Evolutionary conservation across 805 yeast genomes (phyloP).

Genomic region (Jamesozyma gamospora): DNA sequence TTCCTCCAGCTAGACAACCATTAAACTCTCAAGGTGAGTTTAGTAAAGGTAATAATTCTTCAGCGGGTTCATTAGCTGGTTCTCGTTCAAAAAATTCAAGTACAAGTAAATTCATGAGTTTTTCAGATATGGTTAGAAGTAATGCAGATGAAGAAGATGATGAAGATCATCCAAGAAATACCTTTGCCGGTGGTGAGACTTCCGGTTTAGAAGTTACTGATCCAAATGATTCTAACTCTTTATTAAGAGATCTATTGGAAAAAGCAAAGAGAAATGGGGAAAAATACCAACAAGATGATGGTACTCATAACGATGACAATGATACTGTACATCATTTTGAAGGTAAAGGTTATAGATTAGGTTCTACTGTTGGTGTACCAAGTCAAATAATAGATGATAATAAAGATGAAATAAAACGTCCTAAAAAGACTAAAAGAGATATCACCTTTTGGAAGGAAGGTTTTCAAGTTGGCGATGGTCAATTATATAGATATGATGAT

Average conservation of each 20-base stretch:
- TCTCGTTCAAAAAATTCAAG: not conserved
- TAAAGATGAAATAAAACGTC: slow-evolving; percentile 24
- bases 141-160: slow-evolving; percentile 34
- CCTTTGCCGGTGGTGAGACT: slow-evolving; percentile 60
- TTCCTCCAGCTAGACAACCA: not conserved
- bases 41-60: not conserved
- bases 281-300: slow-evolving; percentile 29
- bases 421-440: slow-evolving; percentile 55
- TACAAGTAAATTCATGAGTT: slow-evolving; percentile 30
- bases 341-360: slow-evolving; percentile 36
- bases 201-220: slow-evolving; percentile 74
- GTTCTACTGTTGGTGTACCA: slow-evolving; percentile 28
- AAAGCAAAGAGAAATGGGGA: slow-evolving; percentile 59
- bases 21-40: not conserved
- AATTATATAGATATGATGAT: slow-evolving; percentile 78
- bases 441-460: slow-evolving; percentile 96
- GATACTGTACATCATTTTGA: slow-evolving; percentile 25
- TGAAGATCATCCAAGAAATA: slow-evolving; percentile 50
- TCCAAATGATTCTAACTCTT: slow-evolving; percentile 43
- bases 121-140: slow-evolving; percentile 30
- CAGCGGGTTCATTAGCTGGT: not conserved
- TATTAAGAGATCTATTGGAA: slow-evolving; percentile 48
- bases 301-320: slow-evolving; percentile 15
- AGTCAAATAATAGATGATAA: slow-evolving; percentile 31
- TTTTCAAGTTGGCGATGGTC: slow-evolving; percentile 89